Evolutionary conservation across 2,329 filamentous ascomycete genomes (phyloP).

Genomic region (Cercospora zeina): DNA sequence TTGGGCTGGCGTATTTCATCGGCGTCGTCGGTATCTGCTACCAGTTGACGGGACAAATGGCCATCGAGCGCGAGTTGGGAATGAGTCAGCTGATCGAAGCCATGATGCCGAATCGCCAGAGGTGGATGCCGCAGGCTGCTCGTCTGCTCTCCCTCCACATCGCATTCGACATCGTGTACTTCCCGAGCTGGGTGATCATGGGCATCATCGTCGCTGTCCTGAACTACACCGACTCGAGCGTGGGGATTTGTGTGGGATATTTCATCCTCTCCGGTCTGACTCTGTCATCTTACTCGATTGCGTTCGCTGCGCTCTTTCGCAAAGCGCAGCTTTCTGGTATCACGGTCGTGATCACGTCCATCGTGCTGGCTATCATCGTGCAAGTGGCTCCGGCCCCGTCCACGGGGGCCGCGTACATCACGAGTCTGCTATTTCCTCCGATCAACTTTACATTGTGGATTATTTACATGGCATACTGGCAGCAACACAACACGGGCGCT

Average conservation of each 20-base stretch:
- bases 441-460: conserved; percentile 87
- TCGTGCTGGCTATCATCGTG: conserved; percentile 77
- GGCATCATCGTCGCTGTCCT: conserved; percentile 65
- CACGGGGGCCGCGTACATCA: conserved; percentile 64
- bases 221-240: conserved; percentile 53
- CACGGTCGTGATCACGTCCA: conserved; percentile 67
- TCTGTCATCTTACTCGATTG: conserved; percentile 75
- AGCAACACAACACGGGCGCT: conserved; percentile 60
- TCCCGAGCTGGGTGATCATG: conserved; percentile 79
- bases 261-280: conserved; percentile 75
- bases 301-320: conserved; percentile 80
- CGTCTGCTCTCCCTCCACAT: conserved; percentile 78
- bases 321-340: conserved; percentile 88
- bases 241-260: conserved; percentile 55
- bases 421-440: conserved; percentile 78
- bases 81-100: conserved; percentile 88
- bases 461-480: conserved; percentile 74
- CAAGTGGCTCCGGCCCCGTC: conserved; percentile 67
- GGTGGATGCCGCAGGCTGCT: conserved; percentile 75
- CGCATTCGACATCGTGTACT: conserved; percentile 75
- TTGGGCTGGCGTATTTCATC: conserved; percentile 77
- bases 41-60: conserved; percentile 82
- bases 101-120: conserved; percentile 76
- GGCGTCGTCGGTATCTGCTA: conserved; percentile 80
- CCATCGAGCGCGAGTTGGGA: conserved; percentile 79